Evolutionary conservation across 2,329 filamentous ascomycete species (phyloP), one percentile per base, ranked within the genome.

Genomic region (Colletotrichum endophyticum): DNA sequence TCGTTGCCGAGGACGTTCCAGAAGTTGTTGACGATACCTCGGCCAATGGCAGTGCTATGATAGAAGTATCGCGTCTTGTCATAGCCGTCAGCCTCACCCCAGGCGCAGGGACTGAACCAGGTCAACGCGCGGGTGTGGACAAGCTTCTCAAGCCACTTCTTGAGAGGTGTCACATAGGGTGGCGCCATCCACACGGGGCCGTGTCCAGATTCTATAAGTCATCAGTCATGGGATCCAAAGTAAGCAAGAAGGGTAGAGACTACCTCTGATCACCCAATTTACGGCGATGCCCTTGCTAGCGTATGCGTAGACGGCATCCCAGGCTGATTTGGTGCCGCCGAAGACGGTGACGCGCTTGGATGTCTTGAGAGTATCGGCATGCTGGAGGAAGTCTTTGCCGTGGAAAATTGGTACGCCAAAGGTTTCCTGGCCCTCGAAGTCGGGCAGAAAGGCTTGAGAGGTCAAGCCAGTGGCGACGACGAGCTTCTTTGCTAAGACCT

Each of bases 51-150:
- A 0, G 91, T 93, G 27, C 87, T 85, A 78, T 94, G 92, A 63
- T 92, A 85, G 75, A 93, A 91, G 12, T 83, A 81, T 5, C 91
- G 88, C 3, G 91, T 85, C 13, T 84, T 85, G 15, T 88, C 85
- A 78, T 89, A 94, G 2, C 92, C 93, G 80, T 92, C 92, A 3
- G 88, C 89, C 3, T 88, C 86, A 6, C 92, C 93, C 92, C 93
- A 96, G 16, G 94, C 89, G 81, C 94, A 96, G 0, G 95, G 94
- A 68, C 91, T 93, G 83, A 96, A 92, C 92, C 93, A 95, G 3
- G 92, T 94, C 70, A 96, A 84, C 78, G 94, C 88, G 0, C 94
- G 91, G 0, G 91, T 93, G 36, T 88, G 89, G 6, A 93, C 89
- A 6, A 95, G 88, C 79, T 93, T 91, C 83, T 95, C 94, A 0